A percentile compares a stretch with the other conserved stretches of the same genome.
phyloP scores from a whole-genome alignment of 2,329 filamentous ascomycete species.

The Epichloe uncinata region DNA sequence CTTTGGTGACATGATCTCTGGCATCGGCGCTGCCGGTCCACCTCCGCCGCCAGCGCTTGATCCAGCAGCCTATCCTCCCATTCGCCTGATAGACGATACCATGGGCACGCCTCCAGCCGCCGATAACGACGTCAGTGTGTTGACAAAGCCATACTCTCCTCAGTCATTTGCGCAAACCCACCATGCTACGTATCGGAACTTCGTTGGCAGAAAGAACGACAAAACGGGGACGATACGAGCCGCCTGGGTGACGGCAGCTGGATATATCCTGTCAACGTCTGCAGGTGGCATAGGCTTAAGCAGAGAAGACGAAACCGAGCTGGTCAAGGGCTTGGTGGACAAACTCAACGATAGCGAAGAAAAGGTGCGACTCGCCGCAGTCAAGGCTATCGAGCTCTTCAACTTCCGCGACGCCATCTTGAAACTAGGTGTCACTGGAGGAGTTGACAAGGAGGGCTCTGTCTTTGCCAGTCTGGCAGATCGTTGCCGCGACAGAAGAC shows the following conservation, averaged over 20 bases:
- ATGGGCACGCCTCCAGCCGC: conserved; percentile 20
- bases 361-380: conserved; percentile 77
- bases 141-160: conserved; percentile 73
- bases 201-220: conserved; percentile 74
- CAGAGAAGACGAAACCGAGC: conserved; percentile 61
- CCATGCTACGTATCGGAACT: conserved; percentile 64
- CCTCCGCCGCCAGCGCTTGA: conserved; percentile 61
- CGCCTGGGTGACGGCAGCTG: conserved; percentile 73
- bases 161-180: conserved; percentile 84
- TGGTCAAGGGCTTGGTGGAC: conserved; percentile 63
- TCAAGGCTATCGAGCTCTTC: conserved; percentile 71
- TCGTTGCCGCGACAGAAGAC: conserved; percentile 75
- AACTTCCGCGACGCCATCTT: conserved; percentile 67
- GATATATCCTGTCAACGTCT: conserved; percentile 79
- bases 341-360: conserved; percentile 84
- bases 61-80: conserved; percentile 71
- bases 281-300: conserved; percentile 82
- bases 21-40: conserved; percentile 82
- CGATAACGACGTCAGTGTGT: conserved; percentile 41
- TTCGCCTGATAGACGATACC: conserved; percentile 46
- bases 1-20: conserved; percentile 85
- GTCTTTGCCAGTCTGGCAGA: conserved; percentile 74
- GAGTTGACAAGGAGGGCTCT: conserved; percentile 62
- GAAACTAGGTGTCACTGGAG: conserved; percentile 66
- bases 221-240: conserved; percentile 72